Evolutionary conservation across 495 filamentous ascomycete species (phyloP), one percentile per base, ranked within the genome.

Genomic region (Aspergillus conjunctus): DNA sequence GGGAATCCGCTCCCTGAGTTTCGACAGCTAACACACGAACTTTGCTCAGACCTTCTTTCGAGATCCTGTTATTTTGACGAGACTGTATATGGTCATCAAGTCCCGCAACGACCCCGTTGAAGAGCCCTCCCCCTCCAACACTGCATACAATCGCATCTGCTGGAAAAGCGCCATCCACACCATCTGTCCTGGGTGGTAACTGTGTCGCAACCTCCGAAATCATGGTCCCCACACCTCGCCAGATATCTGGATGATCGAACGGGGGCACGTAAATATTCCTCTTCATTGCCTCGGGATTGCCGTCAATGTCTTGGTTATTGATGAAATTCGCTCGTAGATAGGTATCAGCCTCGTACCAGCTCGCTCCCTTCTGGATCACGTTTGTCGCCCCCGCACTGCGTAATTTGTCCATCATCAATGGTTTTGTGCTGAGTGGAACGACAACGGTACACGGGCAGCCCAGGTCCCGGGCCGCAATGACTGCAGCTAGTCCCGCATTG

Each of bases 401-500:
- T 26, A 98, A 77, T 72, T 91, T 93, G n/a, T 68, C 63, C 14
- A 91, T 77, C 85, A 96, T 93, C 61, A 85, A 64, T 2, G 78
- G 71, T 26, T 83, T 79, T 0, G 91, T 92, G 17, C 73, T 81
- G 44, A 75, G 57, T 0, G 93, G 90, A 0, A 96, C 89, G 43
- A 93, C 87, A 61, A 98, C 87, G 14, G 91, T 95, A 60, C 85
- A 87, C 0, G 83, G 77, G 43, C 80, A 81, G 39, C 73, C 68
- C 11, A 97, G 79, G 20, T 84, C 71, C 10, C 68, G 73, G 4
- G 91, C 87, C 3, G 93, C 91, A 14, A 84, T 84, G 1, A 91
- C 88, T 68, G 91, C 92, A n/a, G 93, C 93, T 0, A 98, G 84
- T 3, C 93, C 93, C 8, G 93, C 93, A 68, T 97, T 97, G 56